phyloP scores from a whole-genome alignment of 2,329 filamentous ascomycete genomes.

The Penicillium brasilianum region DNA sequence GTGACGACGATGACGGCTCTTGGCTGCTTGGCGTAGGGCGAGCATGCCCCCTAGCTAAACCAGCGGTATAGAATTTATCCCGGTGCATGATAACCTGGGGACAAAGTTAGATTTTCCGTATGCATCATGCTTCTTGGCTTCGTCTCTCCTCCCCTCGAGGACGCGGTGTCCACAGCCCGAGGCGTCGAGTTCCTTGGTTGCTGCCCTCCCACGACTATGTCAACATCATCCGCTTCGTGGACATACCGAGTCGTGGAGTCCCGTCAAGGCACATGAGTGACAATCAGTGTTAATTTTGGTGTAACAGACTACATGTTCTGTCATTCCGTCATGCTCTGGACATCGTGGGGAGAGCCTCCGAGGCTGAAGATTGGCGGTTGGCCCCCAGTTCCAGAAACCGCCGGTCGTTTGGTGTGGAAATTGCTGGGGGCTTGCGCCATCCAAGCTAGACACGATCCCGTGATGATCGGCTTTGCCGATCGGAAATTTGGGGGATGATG shows the following conservation, averaged over 20 bases:
- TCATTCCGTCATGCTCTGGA: background rate
- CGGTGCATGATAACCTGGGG: background rate
- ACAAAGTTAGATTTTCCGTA: too few relatives aligned
- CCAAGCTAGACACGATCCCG: background rate
- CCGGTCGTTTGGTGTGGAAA: slow-evolving; percentile 6
- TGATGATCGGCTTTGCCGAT: background rate
- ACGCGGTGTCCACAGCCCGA: background rate
- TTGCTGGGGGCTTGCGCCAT: slow-evolving; percentile 12
- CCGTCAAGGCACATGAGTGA: background rate
- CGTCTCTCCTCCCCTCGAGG: background rate
- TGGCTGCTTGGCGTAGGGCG: slow-evolving; percentile 27
- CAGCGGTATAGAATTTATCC: slow-evolving; percentile 10
- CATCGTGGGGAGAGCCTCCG: background rate
- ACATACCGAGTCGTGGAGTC: background rate
- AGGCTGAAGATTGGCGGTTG: slow-evolving; percentile 4
- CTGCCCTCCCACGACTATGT: background rate
- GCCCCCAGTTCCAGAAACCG: background rate
- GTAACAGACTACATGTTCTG: background rate
- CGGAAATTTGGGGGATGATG: too few relatives aligned
- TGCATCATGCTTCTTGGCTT: background rate
- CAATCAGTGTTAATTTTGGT: background rate
- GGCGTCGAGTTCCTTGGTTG: slow-evolving; percentile 3
- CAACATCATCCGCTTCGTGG: background rate
- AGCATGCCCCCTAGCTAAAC: slow-evolving; percentile 6
- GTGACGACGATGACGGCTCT: slow-evolving; percentile 19